A percentile compares a stretch with the other conserved stretches of the same genome.
These are phyloP conservation scores for Macrophomina phaseolina DNA, from an alignment of 2,329 filamentous ascomycete species.

Conservation along the genomic window DNA sequence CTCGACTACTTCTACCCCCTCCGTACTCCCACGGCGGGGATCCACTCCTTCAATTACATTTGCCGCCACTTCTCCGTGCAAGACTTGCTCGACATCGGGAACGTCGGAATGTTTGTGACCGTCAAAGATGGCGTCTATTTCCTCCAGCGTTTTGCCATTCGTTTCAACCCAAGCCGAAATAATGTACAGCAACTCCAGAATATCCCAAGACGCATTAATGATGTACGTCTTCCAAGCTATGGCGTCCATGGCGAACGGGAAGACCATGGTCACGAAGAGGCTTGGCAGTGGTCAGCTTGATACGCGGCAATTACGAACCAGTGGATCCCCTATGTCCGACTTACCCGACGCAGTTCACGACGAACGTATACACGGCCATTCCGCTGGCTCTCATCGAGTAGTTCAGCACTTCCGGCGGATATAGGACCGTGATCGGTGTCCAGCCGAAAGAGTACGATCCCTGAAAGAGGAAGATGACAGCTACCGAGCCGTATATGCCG, in stretches of 20 bases:
- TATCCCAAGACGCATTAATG: constrained; percentile 40
- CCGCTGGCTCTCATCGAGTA: constrained; percentile 58
- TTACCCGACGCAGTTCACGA: constrained; percentile 13
- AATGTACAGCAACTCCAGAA: constrained; percentile 35
- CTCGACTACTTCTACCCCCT: constrained; percentile 3
- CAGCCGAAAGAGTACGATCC: constrained; percentile 58
- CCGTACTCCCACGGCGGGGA: neutral
- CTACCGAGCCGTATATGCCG: constrained; percentile 52
- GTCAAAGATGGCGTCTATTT: constrained; percentile 38
- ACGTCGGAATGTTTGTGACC: constrained; percentile 29
- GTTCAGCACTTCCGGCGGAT: constrained; percentile 57
- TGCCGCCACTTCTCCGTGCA: neutral
- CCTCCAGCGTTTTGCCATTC: constrained; percentile 38
- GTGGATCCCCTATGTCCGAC: neutral
- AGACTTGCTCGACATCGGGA: constrained; percentile 12
- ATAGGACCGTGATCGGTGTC: constrained; percentile 52
- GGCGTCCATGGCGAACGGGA: constrained; percentile 27
- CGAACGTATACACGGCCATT: constrained; percentile 38
- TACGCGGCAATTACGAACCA: neutral
- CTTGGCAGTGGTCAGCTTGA: neutral
- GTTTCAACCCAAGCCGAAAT: constrained; percentile 40
- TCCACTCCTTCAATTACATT: constrained; percentile 6
- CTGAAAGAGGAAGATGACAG: constrained; percentile 59
- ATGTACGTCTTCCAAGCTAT: constrained; percentile 41
- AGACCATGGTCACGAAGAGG: constrained; percentile 15